Conservation (phyloP, 306 rosid genomes). For the Purshia tridentata region DNA sequence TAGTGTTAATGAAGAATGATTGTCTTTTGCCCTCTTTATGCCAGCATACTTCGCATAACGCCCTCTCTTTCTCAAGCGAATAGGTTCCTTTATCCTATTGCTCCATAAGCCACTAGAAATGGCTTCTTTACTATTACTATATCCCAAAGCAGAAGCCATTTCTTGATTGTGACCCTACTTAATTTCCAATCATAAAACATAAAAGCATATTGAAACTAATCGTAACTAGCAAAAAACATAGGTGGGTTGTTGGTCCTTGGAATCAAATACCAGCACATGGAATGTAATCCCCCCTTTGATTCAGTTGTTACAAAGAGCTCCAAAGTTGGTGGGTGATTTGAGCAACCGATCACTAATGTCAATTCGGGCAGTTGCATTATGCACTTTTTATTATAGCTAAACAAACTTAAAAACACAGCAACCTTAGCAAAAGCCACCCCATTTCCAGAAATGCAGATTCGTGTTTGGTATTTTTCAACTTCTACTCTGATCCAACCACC, state of each 20-base stretch:
- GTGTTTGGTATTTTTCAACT: slow-evolving; percentile 25
- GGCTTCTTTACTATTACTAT: neutral
- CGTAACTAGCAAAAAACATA: slow-evolving; percentile 23
- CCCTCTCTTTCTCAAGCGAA: neutral
- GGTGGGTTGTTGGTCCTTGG: slow-evolving; percentile 20
- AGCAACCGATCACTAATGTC: slow-evolving; percentile 24
- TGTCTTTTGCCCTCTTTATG: neutral
- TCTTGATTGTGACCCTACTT: neutral
- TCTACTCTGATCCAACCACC: slow-evolving; percentile 17
- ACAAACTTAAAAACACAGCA: slow-evolving; percentile 33
- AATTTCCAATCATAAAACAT: neutral
- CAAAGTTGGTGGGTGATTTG: slow-evolving; percentile 20
- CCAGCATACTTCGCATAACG: neutral
- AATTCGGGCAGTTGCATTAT: slow-evolving; percentile 17
- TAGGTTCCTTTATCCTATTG: neutral
- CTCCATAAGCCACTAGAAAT: slow-evolving; percentile 1
- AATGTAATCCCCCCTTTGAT: slow-evolving; percentile 3
- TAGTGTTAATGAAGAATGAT: neutral
- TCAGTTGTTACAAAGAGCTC: slow-evolving; percentile 32
- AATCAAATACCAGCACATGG: slow-evolving; percentile 31
- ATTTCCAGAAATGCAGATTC: slow-evolving; percentile 22
- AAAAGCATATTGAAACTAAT: neutral
- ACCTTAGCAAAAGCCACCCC: slow-evolving; percentile 19
- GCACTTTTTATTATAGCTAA: slow-evolving; percentile 28
- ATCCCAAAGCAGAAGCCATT: neutral